phyloP scores from a whole-genome alignment of 2,329 filamentous ascomycete genomes.

The Ramichloridium luteum region DNA sequence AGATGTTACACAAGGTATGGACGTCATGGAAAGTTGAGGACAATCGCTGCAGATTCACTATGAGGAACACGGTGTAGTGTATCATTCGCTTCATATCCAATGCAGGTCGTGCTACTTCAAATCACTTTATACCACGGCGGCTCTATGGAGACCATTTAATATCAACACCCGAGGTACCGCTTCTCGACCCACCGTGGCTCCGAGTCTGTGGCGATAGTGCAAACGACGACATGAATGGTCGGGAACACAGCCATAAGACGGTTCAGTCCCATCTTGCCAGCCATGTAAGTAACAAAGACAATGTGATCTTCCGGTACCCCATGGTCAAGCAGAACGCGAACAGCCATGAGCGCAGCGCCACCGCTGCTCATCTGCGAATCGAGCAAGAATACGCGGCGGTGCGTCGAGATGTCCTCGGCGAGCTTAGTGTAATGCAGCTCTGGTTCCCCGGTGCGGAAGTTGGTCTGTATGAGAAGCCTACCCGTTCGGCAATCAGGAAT shows the following conservation, averaged over 20 bases:
- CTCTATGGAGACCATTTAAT: too few relatives aligned
- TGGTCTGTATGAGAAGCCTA: constrained; percentile 80
- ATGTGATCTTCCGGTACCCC: constrained; percentile 75
- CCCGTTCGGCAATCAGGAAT: constrained; percentile 89
- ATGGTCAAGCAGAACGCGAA: constrained; percentile 89
- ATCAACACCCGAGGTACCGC: constrained; percentile 78
- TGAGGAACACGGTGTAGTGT: too few relatives aligned
- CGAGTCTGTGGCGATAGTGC: constrained; percentile 65
- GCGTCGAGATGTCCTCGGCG: constrained; percentile 56
- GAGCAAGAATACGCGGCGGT: constrained; percentile 72
- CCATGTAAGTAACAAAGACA: constrained; percentile 85
- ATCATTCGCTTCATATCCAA: too few relatives aligned
- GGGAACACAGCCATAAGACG: constrained; percentile 82
- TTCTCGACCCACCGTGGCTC: constrained; percentile 85
- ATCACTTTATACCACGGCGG: too few relatives aligned
- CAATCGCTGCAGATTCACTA: too few relatives aligned
- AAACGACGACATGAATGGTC: constrained; percentile 73
- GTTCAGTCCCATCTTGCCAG: constrained; percentile 71
- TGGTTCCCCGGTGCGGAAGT: constrained; percentile 67
- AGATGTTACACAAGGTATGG: too few relatives aligned
- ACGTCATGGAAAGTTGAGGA: too few relatives aligned
- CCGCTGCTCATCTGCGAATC: constrained; percentile 94
- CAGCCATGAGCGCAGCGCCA: constrained; percentile 78
- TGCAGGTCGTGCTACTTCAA: too few relatives aligned
- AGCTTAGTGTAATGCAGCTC: constrained; percentile 84